Evolutionary conservation across 192 early-diverging fungal species (phyloP), one percentile per base, ranked within the genome.

Genomic region (Phlyctochytrium bullatum): DNA sequence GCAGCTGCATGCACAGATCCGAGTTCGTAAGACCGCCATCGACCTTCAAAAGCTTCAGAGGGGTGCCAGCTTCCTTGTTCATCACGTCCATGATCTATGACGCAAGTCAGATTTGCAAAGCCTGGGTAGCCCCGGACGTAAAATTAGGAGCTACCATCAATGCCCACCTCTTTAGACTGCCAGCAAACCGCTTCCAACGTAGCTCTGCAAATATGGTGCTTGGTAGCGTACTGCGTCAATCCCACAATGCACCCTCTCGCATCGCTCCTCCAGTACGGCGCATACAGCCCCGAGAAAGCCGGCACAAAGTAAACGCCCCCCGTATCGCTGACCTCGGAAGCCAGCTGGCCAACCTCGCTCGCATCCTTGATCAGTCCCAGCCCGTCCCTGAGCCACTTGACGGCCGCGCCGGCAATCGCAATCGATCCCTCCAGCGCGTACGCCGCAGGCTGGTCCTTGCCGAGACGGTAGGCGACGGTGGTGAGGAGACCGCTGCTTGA

Each of bases 241-340:
- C 95, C 95, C 64, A 90, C 82, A 32, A 64, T 36, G 31, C 30
- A 69, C 52, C 83, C 93, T 40, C 93, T 87, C 23, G 92, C 95
- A 76, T 95, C 95, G 50, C 89, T 86, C 34, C 92, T 78, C 95
- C 95, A 97, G 77, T 97, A 92, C 1, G 95, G 95, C 14, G 95
- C 95, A 84, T 91, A 95, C 23, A 97, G 83, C 0, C 95, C 95
- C 36, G 86, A 88, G 73, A 97, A 95, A 0, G 95, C 95, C 0
- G 95, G 92, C 34, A 97, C 93, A 88, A 97, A 97, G 73, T 95
- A 93, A 35, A 97, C 91, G 40, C 90, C 93, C 36, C 89, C 92
- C 20, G 88, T 95, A 65, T 93, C 85, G 23, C 82, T 64, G 16
- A 91, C 89, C 6, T 66, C 58, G 16, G 79, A 74, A 25, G 93